Base-by-base conservation (phyloP, 805 yeast species). In the Wickerhamia fluorescens region DNA sequence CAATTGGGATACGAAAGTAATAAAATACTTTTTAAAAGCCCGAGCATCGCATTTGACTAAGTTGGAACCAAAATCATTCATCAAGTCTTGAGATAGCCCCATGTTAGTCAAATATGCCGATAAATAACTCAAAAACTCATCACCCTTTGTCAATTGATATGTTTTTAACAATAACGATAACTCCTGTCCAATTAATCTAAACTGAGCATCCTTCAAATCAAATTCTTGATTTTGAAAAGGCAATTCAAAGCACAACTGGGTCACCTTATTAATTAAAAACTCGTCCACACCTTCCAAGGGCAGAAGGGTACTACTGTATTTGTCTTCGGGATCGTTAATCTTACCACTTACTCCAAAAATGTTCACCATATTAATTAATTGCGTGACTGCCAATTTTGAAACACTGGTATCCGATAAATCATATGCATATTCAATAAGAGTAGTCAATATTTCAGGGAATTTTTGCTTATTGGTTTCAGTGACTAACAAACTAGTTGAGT, bases 121-220 rank as follows among this genome's bases (percentile, higher is more conserved):
- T 42, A 79, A 60, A 14, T 55, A 61, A 17, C 53, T 59, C 8
- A 72, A 62, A 37, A 68, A 71, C 16, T 59, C 66, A 5, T 59
- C 61, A 38, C 64, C 50, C 27, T 47, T 46, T 20, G 49, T 25
- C 56, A 67, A 44, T 50, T 56, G 78, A 36, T 83, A 62, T 2
- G 80, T 67, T 41, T 75, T 80, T 49, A 88, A 71, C 14, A 86
- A 58, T 24, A 73, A 61, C 1, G 92, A 74, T 9, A 84, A 62
- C 46, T 89, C 98, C 40, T 75, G 73, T 2, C 86, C 78, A 21
- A 83, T 67, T 35, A 78, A 67, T 45, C 89, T 69, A 40, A 71
- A 73, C 49, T 84, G 88, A 4, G 94, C 94, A 51, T 87, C 95
- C 39, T 75, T 73, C 27, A 77, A 59, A 45, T 79, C 73, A 43